A percentile compares a stretch with the other conserved stretches of the same genome.
These are phyloP conservation scores for Eimeria acervulina DNA, from an alignment of 169 alveolate genomes.

Conservation along the genomic window DNA sequence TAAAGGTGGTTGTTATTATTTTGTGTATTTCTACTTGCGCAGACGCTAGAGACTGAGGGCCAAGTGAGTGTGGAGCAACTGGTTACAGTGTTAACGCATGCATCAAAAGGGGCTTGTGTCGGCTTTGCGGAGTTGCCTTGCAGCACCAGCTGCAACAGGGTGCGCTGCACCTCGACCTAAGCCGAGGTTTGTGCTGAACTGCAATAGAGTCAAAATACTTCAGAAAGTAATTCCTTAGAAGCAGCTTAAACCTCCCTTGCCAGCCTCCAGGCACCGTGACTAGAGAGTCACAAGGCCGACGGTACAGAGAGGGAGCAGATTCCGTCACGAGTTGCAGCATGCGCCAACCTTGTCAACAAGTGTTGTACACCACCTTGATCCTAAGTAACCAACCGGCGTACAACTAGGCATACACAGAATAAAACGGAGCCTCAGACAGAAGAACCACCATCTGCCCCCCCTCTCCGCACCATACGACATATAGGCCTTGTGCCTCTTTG, in stretches of 20 bases:
- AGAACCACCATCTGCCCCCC: no score
- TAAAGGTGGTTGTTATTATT: not conserved
- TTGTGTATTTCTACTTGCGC: not conserved
- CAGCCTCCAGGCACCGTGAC: not conserved
- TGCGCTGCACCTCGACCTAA: not conserved
- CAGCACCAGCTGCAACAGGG: not conserved
- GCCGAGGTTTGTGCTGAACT: not conserved
- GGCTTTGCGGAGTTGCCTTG: not conserved
- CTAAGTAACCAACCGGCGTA: no score
- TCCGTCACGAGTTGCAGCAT: no score
- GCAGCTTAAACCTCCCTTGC: not conserved
- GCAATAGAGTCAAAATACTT: no score
- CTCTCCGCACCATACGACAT: no score
- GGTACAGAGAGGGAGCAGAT: no score
- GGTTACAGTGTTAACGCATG: not conserved
- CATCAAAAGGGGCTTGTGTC: not conserved
- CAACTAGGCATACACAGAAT: no score
- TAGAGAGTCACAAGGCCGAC: not conserved
- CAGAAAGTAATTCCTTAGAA: no score
- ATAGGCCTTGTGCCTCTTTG: no score
- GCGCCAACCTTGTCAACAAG: not conserved
- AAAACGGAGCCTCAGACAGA: no score
- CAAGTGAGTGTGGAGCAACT: not conserved
- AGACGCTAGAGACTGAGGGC: no score
- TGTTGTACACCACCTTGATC: no score